Evolutionary conservation across 192 early-diverging fungal species (phyloP), one percentile per base, ranked within the genome.

Genomic region (Funneliformis geosporum): DNA sequence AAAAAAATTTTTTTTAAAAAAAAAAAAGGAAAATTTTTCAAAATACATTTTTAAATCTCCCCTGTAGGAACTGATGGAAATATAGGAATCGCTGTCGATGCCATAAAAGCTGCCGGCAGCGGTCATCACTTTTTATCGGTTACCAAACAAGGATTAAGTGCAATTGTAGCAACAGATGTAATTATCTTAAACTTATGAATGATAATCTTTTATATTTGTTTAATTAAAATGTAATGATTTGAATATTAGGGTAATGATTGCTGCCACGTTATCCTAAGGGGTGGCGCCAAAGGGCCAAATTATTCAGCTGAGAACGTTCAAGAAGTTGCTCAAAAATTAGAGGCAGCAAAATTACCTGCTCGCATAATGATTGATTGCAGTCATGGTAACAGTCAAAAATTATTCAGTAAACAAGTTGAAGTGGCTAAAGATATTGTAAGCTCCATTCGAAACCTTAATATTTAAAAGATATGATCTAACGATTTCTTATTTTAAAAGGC

Each of bases 221-320:
- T 4, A 18, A 38, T 11, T 27, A 38, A 5, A 16, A 40, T 66
- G 18, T 28, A 28, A 16, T 47, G 42, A 72, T 10, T 47, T 47
- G 25, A 16, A 23, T 28, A 61, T 59, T 42, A 79, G 80, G 97
- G 98, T 79, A 99, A 99, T 86, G 92, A 91, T 78, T 81, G 86
- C 60, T 97, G 97, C 85, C 98, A 99, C 80, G 91, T 98, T 11
- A 98, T 99, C 78, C 87, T 99, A 43, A 92, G 98, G 65, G 98
- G 98, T 73, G 93, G 94, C 8, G 88, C 84, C 59, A 87, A 87
- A 73, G 95, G 96, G 0, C 95, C 98, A 81, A 99, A 99, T 89
- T 99, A 95, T 86, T 93, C 92, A 25, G 88, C 90, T 44, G 86
- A 88, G 18, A 87, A 93, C 60, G 88, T 98, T 38, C 82, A 87